Base-by-base conservation (phyloP, 2,329 filamentous ascomycete genomes). In the Pyrenochaeta sp. region DNA sequence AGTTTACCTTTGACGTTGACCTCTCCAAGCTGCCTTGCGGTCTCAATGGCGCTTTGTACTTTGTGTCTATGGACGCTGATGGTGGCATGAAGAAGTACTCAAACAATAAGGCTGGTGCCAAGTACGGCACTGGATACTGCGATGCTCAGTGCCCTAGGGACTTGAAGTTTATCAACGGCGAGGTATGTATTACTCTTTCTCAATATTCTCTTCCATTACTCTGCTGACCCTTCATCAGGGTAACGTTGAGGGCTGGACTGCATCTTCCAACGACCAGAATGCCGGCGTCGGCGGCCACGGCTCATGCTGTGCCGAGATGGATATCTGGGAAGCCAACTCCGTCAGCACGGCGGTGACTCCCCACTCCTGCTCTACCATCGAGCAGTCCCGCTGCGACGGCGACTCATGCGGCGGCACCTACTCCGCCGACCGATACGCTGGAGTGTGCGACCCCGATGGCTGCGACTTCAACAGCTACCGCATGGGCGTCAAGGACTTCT, bases 1-100 rank as follows among this genome's bases (percentile, higher is more conserved):
- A 72, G 47, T 72, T 72, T 45, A 65, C 60, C 7, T 72, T 72
- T 27, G 69, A 72, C 37, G 67, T 72, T 1, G 69, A 72, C 35
- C 51, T 87, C 14, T 87, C 84, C 13, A 77, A 79, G 44, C 71
- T 87, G n/a, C 80, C 81, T 34, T 89, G 87, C 58, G 87, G 86
- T 35, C 72, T 89, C 40, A 89, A 90, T 63, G 86, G 85, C 26
- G 66, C 65, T 5, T 35, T 65, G 15, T 68, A 66, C 46, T 66
- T 87, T 31, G 74, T 80, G 4, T 72, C 77, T 49, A 87, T 87
- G 83, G 76, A 81, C 11, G 72, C 75, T 6, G 81, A 85, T 57
- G 87, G 86, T 55, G 85, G 84, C 21, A 51, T 76, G 44, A 64
- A 74, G 36, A 72, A 71, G 48, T 67, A 57, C 50, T 61, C 53